Conservation (phyloP, 192 early-diverging fungal genomes). For the Podila epigama region DNA sequence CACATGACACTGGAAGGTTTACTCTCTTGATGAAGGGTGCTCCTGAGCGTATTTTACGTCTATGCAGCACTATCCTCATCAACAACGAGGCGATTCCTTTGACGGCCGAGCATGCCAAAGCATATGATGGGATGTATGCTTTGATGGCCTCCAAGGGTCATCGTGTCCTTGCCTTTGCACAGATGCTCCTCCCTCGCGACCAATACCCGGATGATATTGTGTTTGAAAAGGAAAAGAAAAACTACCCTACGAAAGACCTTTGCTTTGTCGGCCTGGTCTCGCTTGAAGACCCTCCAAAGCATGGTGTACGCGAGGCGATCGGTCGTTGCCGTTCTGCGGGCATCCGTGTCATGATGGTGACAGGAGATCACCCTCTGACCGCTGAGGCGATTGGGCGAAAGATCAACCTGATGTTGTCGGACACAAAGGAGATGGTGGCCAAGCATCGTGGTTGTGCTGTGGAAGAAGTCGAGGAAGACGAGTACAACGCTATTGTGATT, state of each 20-base stretch:
- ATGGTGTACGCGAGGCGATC: constrained; percentile 98
- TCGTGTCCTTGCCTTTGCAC: constrained; percentile 93
- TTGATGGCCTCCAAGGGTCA: constrained; percentile 93
- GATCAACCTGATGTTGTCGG: constrained; percentile 92
- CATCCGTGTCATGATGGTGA: constrained; percentile 99
- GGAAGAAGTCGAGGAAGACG: constrained; percentile 75
- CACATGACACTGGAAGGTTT: constrained; percentile 69
- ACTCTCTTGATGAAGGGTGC: constrained; percentile 95
- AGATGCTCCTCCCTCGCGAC: constrained; percentile 69
- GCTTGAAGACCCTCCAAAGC: constrained; percentile 97
- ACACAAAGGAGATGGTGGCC: constrained; percentile 85
- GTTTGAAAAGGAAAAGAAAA: constrained; percentile 80
- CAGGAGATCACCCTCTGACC: constrained; percentile 95
- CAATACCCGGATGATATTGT: constrained; percentile 76
- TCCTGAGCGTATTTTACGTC: constrained; percentile 87
- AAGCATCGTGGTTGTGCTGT: constrained; percentile 66
- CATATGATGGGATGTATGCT: constrained; percentile 82
- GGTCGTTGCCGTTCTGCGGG: constrained; percentile 92
- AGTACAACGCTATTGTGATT: constrained; percentile 90
- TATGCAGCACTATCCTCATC: constrained; percentile 81
- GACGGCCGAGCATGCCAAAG: constrained; percentile 67
- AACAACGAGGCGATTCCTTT: constrained; percentile 65
- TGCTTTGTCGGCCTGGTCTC: constrained; percentile 87
- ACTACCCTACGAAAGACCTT: constrained; percentile 72
- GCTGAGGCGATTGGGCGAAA: constrained; percentile 97